A percentile compares a stretch with the other conserved stretches of the same genome.
phyloP scores from a whole-genome alignment of 176 grass and related monocot species.

The Oryza meyeriana region DNA sequence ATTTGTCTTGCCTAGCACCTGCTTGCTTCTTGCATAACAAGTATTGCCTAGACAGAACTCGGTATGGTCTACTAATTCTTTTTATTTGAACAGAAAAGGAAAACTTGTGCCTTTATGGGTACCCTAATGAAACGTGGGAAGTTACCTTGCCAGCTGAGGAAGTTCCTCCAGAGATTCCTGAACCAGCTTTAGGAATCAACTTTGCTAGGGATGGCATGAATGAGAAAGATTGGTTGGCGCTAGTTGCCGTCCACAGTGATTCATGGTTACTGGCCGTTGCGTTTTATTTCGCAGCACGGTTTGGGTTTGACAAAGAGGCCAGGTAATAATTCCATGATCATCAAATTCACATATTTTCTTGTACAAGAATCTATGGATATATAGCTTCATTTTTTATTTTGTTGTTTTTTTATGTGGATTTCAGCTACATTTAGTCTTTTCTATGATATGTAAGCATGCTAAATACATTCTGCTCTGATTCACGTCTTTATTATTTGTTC shows the following conservation, averaged over 20 bases:
- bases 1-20: neutral
- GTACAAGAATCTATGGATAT: constrained; percentile 2
- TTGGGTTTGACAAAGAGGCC: constrained; percentile 93
- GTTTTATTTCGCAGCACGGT: constrained; percentile 92
- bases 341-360: constrained; percentile 19
- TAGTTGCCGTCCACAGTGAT: constrained; percentile 92
- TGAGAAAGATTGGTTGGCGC: constrained; percentile 88
- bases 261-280: constrained; percentile 90
- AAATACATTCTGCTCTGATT: neutral
- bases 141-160: constrained; percentile 93
- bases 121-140: constrained; percentile 94
- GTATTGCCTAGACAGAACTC: neutral
- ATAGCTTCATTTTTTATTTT: constrained; percentile 22
- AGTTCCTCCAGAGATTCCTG: constrained; percentile 93
- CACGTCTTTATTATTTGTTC: neutral
- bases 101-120: constrained; percentile 94
- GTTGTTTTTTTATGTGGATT: neutral
- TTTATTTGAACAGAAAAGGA: constrained; percentile 70
- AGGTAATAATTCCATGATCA: constrained; percentile 56
- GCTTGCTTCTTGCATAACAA: constrained; percentile 18
- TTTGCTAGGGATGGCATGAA: constrained; percentile 97
- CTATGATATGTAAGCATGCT: neutral
- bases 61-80: constrained; percentile 18
- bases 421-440: constrained; percentile 9
- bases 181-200: constrained; percentile 93